Evolutionary conservation across 163 green algal species (phyloP).

Genomic region (Chlamydomonas reinhardtii): DNA sequence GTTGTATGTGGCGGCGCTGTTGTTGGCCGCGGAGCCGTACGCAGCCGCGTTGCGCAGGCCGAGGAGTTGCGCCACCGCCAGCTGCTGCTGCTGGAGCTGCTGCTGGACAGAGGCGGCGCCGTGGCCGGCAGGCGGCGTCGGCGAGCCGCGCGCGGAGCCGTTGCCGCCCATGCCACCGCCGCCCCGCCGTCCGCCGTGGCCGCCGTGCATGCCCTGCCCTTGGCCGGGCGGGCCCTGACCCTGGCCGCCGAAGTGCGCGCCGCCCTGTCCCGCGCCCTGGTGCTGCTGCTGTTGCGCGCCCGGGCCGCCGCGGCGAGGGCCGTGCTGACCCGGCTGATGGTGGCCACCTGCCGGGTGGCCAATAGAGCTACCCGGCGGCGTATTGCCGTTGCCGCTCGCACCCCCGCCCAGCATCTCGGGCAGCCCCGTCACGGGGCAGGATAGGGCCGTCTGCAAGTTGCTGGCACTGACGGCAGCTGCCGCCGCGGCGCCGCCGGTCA

Average conservation of each 20-base stretch:
- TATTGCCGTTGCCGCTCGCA: background rate
- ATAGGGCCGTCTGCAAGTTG: conserved; percentile 2
- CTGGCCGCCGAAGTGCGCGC: too few species aligned
- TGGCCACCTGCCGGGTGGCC: too few species aligned
- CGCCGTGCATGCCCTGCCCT: background rate
- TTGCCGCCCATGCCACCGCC: background rate
- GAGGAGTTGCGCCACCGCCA: conserved; percentile 23
- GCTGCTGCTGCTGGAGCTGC: conserved; percentile 33
- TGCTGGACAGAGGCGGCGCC: background rate
- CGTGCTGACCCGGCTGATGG: too few species aligned
- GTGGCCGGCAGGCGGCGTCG: background rate
- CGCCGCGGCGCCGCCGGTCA: background rate
- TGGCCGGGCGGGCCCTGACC: too few species aligned
- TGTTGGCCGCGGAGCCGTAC: background rate
- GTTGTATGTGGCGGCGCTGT: background rate
- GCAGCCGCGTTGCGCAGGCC: background rate
- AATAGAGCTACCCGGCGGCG: too few species aligned
- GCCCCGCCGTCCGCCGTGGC: background rate
- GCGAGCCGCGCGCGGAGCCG: background rate
- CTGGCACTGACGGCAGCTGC: background rate
- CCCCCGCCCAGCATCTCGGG: background rate
- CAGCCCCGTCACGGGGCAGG: conserved; percentile 15
- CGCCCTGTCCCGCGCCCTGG: too few species aligned
- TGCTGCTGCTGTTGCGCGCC: too few species aligned
- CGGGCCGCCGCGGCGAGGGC: too few species aligned